Evolutionary conservation across 768 basidiomycete genomes (phyloP).

Genomic region (Termitomyces sp.): DNA sequence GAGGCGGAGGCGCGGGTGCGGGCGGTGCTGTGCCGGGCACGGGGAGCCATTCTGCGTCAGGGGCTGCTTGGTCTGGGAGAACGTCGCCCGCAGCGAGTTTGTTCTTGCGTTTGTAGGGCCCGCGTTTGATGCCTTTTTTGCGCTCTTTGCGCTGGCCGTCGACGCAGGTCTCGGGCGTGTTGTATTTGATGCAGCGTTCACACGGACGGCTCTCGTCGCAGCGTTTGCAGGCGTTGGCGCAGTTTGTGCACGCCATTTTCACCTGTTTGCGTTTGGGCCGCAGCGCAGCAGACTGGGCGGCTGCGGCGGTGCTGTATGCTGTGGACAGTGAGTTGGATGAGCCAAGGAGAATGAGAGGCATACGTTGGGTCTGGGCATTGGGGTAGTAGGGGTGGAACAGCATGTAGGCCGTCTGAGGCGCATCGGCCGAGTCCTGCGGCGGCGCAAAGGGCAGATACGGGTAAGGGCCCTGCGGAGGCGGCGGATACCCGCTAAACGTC

Average conservation of each 20-base stretch:
- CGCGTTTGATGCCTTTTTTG: constrained; percentile 86
- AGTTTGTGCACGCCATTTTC: constrained; percentile 91
- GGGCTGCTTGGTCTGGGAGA: not conserved
- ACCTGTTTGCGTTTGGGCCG: constrained; percentile 82
- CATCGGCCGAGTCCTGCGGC: constrained; percentile 29
- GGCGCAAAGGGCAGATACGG: constrained; percentile 40
- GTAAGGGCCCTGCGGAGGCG: constrained; percentile 32
- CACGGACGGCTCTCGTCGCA: constrained; percentile 89
- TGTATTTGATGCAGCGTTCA: constrained; percentile 87
- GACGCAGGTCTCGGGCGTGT: constrained; percentile 69
- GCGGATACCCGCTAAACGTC: constrained; percentile 20
- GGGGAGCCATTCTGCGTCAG: constrained; percentile 1
- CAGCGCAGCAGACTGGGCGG: constrained; percentile 21
- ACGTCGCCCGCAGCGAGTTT: constrained; percentile 10
- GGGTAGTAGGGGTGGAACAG: constrained; percentile 40
- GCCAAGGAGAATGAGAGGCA: constrained; percentile 3
- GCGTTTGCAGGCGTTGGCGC: constrained; percentile 85
- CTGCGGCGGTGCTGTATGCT: constrained; percentile 12
- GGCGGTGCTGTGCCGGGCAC: not conserved
- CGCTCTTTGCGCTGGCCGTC: constrained; percentile 93
- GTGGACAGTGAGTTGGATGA: not conserved
- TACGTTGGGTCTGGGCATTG: constrained; percentile 33
- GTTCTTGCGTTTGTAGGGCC: constrained; percentile 73
- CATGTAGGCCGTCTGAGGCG: constrained; percentile 31
- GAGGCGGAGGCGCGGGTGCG: constrained; percentile 17